A percentile compares a stretch with the other conserved stretches of the same genome.
These are phyloP conservation scores for Yamadazyma philogaea DNA, from an alignment of 805 yeast species.

Conservation along the genomic window DNA sequence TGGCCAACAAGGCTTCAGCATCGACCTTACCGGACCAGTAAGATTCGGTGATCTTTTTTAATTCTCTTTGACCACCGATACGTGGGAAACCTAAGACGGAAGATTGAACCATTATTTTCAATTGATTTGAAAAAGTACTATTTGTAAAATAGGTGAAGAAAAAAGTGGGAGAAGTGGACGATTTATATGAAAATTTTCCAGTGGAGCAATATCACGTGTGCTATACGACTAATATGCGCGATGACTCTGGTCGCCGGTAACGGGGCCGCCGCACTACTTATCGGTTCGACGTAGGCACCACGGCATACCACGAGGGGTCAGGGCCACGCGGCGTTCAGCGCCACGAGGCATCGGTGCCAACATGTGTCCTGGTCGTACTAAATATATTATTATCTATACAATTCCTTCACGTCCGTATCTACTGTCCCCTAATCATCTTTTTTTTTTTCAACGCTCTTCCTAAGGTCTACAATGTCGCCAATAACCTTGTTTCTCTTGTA, in stretches of 20 bases:
- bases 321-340: too few species aligned
- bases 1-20: conserved; percentile 82
- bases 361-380: background rate
- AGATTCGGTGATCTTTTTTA: conserved; percentile 97
- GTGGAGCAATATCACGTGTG: conserved; percentile 11
- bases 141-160: conserved; percentile 3
- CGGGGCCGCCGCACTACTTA: background rate
- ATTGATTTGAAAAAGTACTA: conserved; percentile 2
- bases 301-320: background rate
- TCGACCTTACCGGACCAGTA: conserved; percentile 96
- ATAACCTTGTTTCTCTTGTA: conserved; percentile 45
- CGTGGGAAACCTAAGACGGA: conserved; percentile 99
- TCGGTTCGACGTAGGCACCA: background rate
- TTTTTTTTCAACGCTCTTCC: conserved; percentile 25
- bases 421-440: background rate
- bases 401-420: background rate
- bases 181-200: conserved; percentile 5
- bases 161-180: conserved; percentile 6
- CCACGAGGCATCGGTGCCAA: too few species aligned
- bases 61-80: conserved; percentile 99
- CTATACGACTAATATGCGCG: background rate
- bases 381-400: background rate
- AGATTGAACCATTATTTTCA: conserved; percentile 79
- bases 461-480: conserved; percentile 33
- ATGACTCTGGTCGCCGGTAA: conserved; percentile 1